Evolutionary conservation across 305 asterid genomes (phyloP).

Genomic region (Ruellia speciosa): DNA sequence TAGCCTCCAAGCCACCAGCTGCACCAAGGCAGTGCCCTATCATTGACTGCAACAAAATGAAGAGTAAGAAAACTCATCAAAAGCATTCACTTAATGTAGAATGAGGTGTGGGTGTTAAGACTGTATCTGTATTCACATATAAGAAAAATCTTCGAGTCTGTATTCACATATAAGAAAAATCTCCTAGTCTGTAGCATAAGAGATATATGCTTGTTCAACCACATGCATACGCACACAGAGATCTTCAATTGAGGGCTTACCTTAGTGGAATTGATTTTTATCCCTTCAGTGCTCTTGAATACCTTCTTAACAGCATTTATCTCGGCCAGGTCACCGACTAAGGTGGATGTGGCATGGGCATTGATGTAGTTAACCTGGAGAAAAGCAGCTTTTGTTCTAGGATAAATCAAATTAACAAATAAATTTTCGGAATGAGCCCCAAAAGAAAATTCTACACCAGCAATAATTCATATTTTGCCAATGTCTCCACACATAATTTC

Average conservation of each 20-base stretch:
- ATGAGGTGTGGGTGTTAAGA: too few relatives aligned
- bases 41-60: slow-evolving; percentile 61
- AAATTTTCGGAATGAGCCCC: not conserved
- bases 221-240: not conserved
- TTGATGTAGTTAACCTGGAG: slow-evolving; percentile 89
- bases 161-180: too few relatives aligned
- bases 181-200: too few relatives aligned
- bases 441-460: not conserved
- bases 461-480: slow-evolving; percentile 1
- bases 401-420: slow-evolving; percentile 2
- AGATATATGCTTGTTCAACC: not conserved
- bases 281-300: slow-evolving; percentile 65
- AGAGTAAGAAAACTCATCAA: slow-evolving; percentile 14
- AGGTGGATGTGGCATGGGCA: slow-evolving; percentile 90
- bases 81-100: not conserved
- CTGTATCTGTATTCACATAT: too few relatives aligned
- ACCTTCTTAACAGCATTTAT: slow-evolving; percentile 87
- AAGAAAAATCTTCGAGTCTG: too few relatives aligned
- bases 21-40: slow-evolving; percentile 98
- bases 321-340: slow-evolving; percentile 92
- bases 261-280: slow-evolving; percentile 91
- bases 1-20: slow-evolving; percentile 95
- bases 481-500: slow-evolving; percentile 1
- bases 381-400: not conserved
- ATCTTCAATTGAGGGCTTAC: slow-evolving; percentile 30